Evolutionary conservation across 2,329 filamentous ascomycete genomes (phyloP).

Genomic region (Cadophora luteo-olivacea): DNA sequence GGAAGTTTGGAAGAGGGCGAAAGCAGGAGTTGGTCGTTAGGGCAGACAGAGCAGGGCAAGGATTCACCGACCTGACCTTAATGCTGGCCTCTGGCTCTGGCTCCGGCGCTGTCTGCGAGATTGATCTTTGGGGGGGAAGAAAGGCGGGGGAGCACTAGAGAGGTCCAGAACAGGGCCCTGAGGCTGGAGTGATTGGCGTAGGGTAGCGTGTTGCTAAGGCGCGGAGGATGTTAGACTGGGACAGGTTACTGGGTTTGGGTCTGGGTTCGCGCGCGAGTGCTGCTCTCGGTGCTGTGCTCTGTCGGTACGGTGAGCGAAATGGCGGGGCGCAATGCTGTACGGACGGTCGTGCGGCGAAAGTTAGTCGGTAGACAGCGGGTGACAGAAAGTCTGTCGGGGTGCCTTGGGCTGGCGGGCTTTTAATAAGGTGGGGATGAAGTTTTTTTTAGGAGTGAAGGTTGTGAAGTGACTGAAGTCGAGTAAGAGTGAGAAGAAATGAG

Average conservation of each 20-base stretch:
- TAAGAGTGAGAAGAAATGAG: neutral
- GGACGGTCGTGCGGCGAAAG: slow-evolving; percentile 4
- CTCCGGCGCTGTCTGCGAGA: neutral
- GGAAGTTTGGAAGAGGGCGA: slow-evolving; percentile 12
- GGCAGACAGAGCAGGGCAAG: neutral
- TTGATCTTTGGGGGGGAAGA: neutral
- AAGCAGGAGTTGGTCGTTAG: neutral
- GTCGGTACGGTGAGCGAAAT: neutral
- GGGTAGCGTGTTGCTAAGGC: neutral
- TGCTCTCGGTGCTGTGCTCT: too few relatives aligned
- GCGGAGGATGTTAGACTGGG: neutral
- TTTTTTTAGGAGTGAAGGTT: neutral
- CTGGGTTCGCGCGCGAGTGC: neutral
- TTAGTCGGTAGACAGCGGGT: neutral
- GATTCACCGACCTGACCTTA: neutral
- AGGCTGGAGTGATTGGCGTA: slow-evolving; percentile 3
- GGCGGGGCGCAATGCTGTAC: neutral
- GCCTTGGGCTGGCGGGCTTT: neutral
- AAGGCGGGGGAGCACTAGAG: slow-evolving; percentile 2
- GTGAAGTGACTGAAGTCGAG: neutral
- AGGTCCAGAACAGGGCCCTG: slow-evolving; percentile 3
- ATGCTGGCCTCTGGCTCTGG: neutral
- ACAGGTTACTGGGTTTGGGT: slow-evolving; percentile 14
- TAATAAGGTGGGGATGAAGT: neutral
- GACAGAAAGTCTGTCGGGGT: neutral